Evolutionary conservation across 2,329 filamentous ascomycete species (phyloP).

Genomic region (Hypoxylon sp.): DNA sequence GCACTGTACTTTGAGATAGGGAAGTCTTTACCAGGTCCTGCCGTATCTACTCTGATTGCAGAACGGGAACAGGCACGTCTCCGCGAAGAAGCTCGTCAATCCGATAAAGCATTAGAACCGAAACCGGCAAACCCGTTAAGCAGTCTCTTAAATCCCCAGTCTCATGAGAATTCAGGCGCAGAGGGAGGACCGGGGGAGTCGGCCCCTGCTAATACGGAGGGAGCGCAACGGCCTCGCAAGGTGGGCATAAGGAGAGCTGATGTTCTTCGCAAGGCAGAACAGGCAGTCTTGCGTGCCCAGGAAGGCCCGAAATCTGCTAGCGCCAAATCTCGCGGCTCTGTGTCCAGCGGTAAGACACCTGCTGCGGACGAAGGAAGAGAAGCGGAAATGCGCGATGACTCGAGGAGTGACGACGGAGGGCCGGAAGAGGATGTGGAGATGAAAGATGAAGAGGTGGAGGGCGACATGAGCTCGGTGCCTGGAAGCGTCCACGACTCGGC

Average conservation of each 20-base stretch:
- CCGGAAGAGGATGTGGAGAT: slow-evolving; percentile 59
- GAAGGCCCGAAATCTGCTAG: slow-evolving; percentile 62
- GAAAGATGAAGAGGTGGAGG: slow-evolving; percentile 58
- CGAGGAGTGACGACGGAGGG: slow-evolving; percentile 53
- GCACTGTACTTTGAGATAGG: slow-evolving; percentile 78
- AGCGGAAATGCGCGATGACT: slow-evolving; percentile 53
- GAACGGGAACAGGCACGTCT: slow-evolving; percentile 59
- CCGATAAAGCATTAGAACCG: slow-evolving; percentile 53
- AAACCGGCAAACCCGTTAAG: slow-evolving; percentile 57
- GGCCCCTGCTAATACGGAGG: slow-evolving; percentile 55
- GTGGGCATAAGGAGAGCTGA: slow-evolving; percentile 67
- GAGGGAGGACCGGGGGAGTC: slow-evolving; percentile 52
- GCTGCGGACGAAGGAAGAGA: slow-evolving; percentile 51
- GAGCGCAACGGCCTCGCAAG: slow-evolving; percentile 58
- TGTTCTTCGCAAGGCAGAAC: slow-evolving; percentile 72
- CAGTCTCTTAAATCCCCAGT: slow-evolving; percentile 60
- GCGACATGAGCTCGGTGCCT: slow-evolving; percentile 62
- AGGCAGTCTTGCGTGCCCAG: slow-evolving; percentile 64
- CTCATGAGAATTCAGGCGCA: slow-evolving; percentile 56
- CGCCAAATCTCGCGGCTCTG: slow-evolving; percentile 65
- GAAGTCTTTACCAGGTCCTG: slow-evolving; percentile 67
- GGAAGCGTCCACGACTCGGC: slow-evolving; percentile 74
- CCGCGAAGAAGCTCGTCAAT: slow-evolving; percentile 49
- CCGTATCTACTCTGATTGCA: slow-evolving; percentile 62
- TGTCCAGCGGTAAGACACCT: slow-evolving; percentile 64